Conservation (phyloP, 768 basidiomycete species). For the Lactifluus subvellereus region DNA sequence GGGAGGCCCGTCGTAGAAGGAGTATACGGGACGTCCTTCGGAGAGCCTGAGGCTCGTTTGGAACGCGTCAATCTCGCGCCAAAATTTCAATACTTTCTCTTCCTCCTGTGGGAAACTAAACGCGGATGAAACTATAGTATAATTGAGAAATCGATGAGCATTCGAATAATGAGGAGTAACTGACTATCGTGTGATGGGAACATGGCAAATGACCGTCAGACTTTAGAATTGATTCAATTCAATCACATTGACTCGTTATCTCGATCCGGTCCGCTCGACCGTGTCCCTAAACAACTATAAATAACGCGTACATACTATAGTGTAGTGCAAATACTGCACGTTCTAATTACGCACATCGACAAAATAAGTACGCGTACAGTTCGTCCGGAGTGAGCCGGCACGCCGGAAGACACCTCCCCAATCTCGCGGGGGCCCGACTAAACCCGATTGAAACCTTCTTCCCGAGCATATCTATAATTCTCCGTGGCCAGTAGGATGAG, state of each 20-base stretch:
- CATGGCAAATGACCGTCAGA: not conserved
- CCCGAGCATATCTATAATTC: constrained; percentile 4
- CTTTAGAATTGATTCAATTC: no score
- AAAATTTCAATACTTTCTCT: constrained; percentile 83
- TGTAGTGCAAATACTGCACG: not conserved
- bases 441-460: constrained; percentile 2
- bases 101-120: constrained; percentile 89
- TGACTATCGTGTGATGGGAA: constrained; percentile 69
- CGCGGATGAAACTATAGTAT: constrained; percentile 53
- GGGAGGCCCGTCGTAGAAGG: constrained; percentile 97
- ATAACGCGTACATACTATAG: constrained; percentile 10
- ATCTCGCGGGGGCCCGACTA: not conserved
- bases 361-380: not conserved
- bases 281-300: constrained; percentile 5
- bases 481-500: constrained; percentile 5
- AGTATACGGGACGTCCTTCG: constrained; percentile 82
- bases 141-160: constrained; percentile 12
- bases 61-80: constrained; percentile 98
- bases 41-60: constrained; percentile 89
- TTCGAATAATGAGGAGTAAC: constrained; percentile 28
- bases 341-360: not conserved
- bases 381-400: not conserved
- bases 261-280: constrained; percentile 10
- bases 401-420: constrained; percentile 4
- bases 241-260: not conserved